Evolutionary conservation across 768 basidiomycete genomes (phyloP).

Genomic region (Pisolithus tinctorius): DNA sequence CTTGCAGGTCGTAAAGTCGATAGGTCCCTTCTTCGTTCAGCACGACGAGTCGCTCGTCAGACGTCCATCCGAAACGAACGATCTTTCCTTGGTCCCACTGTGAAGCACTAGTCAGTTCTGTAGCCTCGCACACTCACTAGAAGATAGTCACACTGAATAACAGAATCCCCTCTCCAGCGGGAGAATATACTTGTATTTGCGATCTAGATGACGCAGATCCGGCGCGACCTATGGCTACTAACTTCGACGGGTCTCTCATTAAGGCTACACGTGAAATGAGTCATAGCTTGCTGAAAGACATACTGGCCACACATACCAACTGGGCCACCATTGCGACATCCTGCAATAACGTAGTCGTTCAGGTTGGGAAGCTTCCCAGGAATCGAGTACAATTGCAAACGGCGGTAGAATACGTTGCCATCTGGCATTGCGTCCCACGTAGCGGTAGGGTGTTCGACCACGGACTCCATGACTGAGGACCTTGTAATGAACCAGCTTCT

Average conservation of each 20-base stretch:
- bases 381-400: slow-evolving; percentile 79
- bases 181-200: slow-evolving; percentile 84
- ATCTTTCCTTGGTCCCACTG: slow-evolving; percentile 92
- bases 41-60: slow-evolving; percentile 75
- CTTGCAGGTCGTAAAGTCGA: slow-evolving; percentile 81
- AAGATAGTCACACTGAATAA: slow-evolving; percentile 62
- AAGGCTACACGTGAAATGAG: slow-evolving; percentile 46
- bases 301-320: slow-evolving; percentile 49
- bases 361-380: slow-evolving; percentile 74
- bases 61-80: slow-evolving; percentile 76
- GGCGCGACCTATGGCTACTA: slow-evolving; percentile 62
- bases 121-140: background rate
- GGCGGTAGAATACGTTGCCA: slow-evolving; percentile 80
- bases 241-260: slow-evolving; percentile 78
- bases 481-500: too few relatives aligned
- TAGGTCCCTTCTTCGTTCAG: slow-evolving; percentile 92
- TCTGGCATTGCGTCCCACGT: slow-evolving; percentile 91
- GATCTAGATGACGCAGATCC: slow-evolving; percentile 58
- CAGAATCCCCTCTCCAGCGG: slow-evolving; percentile 68
- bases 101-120: slow-evolving; percentile 10
- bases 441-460: slow-evolving; percentile 66
- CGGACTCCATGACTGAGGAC: slow-evolving; percentile 13
- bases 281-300: slow-evolving; percentile 1
- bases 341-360: slow-evolving; percentile 71
- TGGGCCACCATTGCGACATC: slow-evolving; percentile 83